Conservation (phyloP, 164 flowering plant genomes). For the Litsea cubeba region DNA sequence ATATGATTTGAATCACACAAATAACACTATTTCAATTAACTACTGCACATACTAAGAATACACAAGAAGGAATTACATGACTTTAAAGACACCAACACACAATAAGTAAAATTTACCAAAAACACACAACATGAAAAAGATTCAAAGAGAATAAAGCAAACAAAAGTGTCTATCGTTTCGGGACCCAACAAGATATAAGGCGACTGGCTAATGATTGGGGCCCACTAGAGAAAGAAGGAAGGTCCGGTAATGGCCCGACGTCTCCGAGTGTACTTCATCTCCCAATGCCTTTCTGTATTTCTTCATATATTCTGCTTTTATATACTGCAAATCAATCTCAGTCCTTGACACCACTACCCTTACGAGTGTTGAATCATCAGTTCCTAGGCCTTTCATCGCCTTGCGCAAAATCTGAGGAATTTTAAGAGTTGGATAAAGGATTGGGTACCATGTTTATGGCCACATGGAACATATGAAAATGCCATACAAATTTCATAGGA, state of each 20-base stretch:
- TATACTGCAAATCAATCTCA: constrained; percentile 77
- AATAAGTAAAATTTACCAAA: no score
- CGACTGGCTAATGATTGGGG: constrained; percentile 28
- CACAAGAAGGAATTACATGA: no score
- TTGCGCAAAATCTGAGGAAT: constrained; percentile 44
- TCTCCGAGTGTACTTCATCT: constrained; percentile 65
- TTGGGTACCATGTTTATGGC: neutral
- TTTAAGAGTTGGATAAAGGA: neutral
- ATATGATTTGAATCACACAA: no score
- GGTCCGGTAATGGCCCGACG: constrained; percentile 61
- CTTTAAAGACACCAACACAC: no score
- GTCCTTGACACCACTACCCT: constrained; percentile 65
- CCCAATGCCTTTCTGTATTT: constrained; percentile 48
- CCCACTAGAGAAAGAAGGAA: constrained; percentile 69
- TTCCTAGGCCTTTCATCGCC: constrained; percentile 90
- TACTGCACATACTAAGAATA: no score
- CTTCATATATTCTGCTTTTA: constrained; percentile 64
- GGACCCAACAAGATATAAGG: no score
- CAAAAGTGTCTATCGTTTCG: no score
- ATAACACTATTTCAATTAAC: no score
- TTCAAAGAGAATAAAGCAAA: no score
- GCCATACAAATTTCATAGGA: neutral
- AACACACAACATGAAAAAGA: no score
- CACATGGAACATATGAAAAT: neutral
- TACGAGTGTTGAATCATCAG: constrained; percentile 50